These are phyloP conservation scores for Dactylellina drechsleri DNA, from an alignment of 2,329 filamentous ascomycete genomes.

Conservation along the genomic window DNA sequence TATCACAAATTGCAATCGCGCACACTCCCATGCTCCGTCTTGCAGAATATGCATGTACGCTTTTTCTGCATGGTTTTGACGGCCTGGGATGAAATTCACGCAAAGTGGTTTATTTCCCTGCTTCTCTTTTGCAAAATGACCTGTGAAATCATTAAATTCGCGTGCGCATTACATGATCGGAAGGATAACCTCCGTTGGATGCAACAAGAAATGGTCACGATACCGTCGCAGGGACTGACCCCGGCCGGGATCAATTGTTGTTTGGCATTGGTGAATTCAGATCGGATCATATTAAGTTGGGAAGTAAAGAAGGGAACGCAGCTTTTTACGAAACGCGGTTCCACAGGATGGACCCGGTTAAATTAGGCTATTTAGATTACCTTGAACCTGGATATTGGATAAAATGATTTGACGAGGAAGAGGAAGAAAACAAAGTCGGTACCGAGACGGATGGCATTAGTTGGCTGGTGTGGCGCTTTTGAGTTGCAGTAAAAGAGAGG, in stretches of 20 bases:
- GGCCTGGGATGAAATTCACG: conserved; percentile 28
- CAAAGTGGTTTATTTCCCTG: conserved; percentile 7
- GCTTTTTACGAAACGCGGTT: conserved; percentile 25
- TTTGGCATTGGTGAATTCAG: neutral
- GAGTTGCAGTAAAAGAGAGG: no score
- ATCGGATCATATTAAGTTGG: conserved; percentile 6
- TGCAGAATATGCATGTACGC: conserved; percentile 14
- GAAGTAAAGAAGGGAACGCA: conserved; percentile 32
- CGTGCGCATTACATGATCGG: conserved; percentile 19
- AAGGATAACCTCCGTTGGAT: conserved; percentile 30
- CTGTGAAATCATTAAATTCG: neutral
- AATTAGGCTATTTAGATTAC: conserved; percentile 31
- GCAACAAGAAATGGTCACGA: neutral
- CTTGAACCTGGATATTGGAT: conserved; percentile 36
- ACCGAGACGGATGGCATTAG: conserved; percentile 1
- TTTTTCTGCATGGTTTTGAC: conserved; percentile 22
- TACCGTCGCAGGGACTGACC: neutral
- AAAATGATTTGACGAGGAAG: conserved; percentile 36
- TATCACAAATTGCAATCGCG: neutral
- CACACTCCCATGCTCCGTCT: conserved; percentile 12
- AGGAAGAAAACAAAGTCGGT: conserved; percentile 16
- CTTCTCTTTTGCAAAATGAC: neutral
- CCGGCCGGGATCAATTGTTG: neutral
- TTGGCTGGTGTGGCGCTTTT: conserved; percentile 11
- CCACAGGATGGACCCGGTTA: conserved; percentile 35